Conservation (phyloP, 306 rosid genomes). For the Astragalus glycyphyllos region DNA sequence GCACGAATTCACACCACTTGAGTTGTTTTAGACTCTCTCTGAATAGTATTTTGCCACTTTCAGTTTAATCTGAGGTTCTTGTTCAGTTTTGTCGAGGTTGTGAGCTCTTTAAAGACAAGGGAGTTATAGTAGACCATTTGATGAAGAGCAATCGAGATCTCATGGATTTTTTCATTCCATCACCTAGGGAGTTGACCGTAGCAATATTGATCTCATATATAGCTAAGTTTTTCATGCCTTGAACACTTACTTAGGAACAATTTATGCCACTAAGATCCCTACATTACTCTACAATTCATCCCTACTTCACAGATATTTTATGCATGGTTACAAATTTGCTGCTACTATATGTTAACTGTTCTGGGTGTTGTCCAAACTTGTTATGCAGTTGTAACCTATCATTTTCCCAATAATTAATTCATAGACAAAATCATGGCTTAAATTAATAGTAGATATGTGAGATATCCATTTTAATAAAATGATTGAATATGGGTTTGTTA, state of each 20-base stretch:
- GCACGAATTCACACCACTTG: too few species aligned
- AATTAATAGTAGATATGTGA: too few species aligned
- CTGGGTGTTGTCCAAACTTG: slow-evolving; percentile 10
- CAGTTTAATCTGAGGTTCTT: too few species aligned
- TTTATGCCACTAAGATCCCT: neutral
- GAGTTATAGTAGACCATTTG: neutral
- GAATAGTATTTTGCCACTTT: too few species aligned
- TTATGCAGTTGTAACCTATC: slow-evolving; percentile 6
- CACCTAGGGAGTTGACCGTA: neutral
- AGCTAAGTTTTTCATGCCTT: neutral
- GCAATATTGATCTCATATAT: neutral
- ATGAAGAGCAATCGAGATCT: neutral
- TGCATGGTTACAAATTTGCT: slow-evolving; percentile 32
- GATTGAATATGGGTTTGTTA: too few species aligned
- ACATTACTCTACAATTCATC: neutral
- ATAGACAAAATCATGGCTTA: too few species aligned
- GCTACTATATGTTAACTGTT: neutral
- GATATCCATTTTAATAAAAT: too few species aligned
- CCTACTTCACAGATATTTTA: neutral
- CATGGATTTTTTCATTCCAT: neutral
- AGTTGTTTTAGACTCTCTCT: too few species aligned
- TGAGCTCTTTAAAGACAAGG: neutral
- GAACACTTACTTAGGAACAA: neutral
- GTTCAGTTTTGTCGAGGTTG: too few species aligned
- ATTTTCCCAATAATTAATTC: neutral